Evolutionary conservation across 1,284 basidiomycete species (phyloP).

Genomic region (Lentinula novae-zelandiae): DNA sequence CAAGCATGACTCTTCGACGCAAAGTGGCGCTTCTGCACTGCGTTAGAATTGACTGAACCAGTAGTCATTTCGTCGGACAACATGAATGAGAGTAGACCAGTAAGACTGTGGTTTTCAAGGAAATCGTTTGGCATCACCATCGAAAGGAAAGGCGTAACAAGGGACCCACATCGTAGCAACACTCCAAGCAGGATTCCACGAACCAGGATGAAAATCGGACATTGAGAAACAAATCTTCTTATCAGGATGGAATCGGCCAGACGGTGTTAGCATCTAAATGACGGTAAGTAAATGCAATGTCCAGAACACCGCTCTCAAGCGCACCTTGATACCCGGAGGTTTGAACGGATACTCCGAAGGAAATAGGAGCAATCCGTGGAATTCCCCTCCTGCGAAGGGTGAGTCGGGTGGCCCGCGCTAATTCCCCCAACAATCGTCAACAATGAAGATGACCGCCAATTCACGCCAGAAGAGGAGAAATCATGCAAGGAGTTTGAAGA

Average conservation of each 20-base stretch:
- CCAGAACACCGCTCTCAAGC: slow-evolving; percentile 17
- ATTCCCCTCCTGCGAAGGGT: slow-evolving; percentile 90
- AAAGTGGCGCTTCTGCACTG: slow-evolving; percentile 73
- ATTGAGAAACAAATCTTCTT: slow-evolving; percentile 96
- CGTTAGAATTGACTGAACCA: slow-evolving; percentile 82
- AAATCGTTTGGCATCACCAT: not conserved
- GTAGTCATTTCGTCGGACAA: slow-evolving; percentile 96
- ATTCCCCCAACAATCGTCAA: slow-evolving; percentile 4
- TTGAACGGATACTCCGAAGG: slow-evolving; percentile 94
- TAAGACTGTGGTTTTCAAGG: slow-evolving; percentile 54
- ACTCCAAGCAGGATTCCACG: slow-evolving; percentile 94
- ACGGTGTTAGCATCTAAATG: slow-evolving; percentile 85
- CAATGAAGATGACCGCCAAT: slow-evolving; percentile 5
- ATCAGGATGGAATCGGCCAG: slow-evolving; percentile 89
- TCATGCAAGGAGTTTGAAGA: not conserved
- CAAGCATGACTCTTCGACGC: slow-evolving; percentile 81
- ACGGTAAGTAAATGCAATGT: not conserved
- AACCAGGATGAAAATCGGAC: slow-evolving; percentile 91
- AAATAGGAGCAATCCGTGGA: slow-evolving; percentile 86
- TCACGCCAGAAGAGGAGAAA: not conserved
- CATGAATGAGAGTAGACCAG: slow-evolving; percentile 96
- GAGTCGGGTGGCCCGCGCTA: slow-evolving; percentile 92
- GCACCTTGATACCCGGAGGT: slow-evolving; percentile 91
- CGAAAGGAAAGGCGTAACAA: not conserved
- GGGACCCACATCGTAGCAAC: slow-evolving; percentile 81